Conservation (phyloP, 2,329 filamentous ascomycete genomes). For the Malbranchea cinnamomea region DNA sequence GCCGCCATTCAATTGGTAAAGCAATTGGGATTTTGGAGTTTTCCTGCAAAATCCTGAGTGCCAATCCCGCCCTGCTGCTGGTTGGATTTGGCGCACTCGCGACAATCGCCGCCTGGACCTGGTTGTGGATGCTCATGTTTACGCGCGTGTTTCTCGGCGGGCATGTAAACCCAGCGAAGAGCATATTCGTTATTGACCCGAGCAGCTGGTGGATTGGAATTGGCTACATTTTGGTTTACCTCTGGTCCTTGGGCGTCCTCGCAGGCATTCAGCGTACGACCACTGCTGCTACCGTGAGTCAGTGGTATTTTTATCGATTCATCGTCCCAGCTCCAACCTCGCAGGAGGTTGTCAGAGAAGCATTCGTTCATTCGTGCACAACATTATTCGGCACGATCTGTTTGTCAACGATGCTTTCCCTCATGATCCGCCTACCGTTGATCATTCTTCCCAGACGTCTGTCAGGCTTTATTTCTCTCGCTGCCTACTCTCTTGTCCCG, state of each 20-base stretch:
- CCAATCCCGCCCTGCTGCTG: conserved; percentile 66
- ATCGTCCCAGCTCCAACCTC: conserved; percentile 63
- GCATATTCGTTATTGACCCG: conserved; percentile 64
- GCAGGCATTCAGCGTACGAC: conserved; percentile 80
- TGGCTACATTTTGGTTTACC: conserved; percentile 84
- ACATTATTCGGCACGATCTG: conserved; percentile 89
- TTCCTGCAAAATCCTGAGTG: conserved; percentile 69
- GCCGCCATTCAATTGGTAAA: conserved; percentile 64
- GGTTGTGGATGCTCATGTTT: conserved; percentile 95
- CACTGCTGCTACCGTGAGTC: conserved; percentile 86
- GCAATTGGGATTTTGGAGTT: conserved; percentile 87
- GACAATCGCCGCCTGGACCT: conserved; percentile 75
- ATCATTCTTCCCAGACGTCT: conserved; percentile 67
- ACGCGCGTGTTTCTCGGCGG: conserved; percentile 90
- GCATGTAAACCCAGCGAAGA: conserved; percentile 43
- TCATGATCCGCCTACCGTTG: conserved; percentile 71
- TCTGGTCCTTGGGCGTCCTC: conserved; percentile 84
- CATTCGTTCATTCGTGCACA: conserved; percentile 64
- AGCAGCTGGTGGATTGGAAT: conserved; percentile 92
- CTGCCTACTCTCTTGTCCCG: conserved; percentile 67
- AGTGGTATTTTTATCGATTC: conserved; percentile 98
- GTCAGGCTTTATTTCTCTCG: conserved; percentile 52
- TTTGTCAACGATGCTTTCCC: conserved; percentile 64
- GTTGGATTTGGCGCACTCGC: conserved; percentile 68
- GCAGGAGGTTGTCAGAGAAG: conserved; percentile 66